A percentile compares a stretch with the other conserved stretches of the same genome.
These are phyloP conservation scores for Haplosporangium gracile DNA, from an alignment of 192 early-diverging fungal genomes.

Conservation along the genomic window DNA sequence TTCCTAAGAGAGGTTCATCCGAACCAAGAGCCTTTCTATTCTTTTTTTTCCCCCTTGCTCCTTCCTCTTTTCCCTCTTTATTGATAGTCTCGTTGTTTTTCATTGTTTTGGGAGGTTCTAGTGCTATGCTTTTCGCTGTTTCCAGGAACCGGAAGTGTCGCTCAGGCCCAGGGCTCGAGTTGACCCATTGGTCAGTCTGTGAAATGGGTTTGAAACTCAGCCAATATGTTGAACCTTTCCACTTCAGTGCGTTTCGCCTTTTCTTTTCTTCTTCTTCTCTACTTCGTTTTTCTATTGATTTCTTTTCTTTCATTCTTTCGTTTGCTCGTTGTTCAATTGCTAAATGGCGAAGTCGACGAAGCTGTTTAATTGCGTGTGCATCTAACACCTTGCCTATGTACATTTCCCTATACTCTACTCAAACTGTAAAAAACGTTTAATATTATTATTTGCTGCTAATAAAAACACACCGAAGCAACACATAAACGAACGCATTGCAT, in stretches of 20 bases:
- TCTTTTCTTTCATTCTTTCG: not conserved
- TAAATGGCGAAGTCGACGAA: too few species aligned
- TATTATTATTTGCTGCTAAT: too few species aligned
- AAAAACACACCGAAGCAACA: too few species aligned
- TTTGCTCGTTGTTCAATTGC: not conserved
- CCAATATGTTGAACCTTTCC: not conserved
- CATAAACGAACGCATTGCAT: too few species aligned
- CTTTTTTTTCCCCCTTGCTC: not conserved
- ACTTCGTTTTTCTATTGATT: not conserved
- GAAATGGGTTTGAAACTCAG: conserved; percentile 17
- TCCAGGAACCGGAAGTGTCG: not conserved
- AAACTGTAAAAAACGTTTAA: too few species aligned
- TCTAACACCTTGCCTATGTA: too few species aligned
- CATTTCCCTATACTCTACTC: too few species aligned
- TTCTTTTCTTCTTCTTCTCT: not conserved
- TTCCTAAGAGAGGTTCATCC: not conserved
- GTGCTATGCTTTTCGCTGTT: not conserved
- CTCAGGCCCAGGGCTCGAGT: not conserved
- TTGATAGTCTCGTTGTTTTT: too few species aligned
- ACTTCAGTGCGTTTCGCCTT: not conserved
- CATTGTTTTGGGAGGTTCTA: not conserved
- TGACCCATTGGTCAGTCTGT: not conserved
- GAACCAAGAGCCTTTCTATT: not conserved
- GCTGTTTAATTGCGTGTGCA: too few species aligned
- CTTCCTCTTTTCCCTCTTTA: too few species aligned